These are phyloP conservation scores for Chytridium lagenaria DNA, from an alignment of 371 early-diverging fungal species.

Conservation along the genomic window DNA sequence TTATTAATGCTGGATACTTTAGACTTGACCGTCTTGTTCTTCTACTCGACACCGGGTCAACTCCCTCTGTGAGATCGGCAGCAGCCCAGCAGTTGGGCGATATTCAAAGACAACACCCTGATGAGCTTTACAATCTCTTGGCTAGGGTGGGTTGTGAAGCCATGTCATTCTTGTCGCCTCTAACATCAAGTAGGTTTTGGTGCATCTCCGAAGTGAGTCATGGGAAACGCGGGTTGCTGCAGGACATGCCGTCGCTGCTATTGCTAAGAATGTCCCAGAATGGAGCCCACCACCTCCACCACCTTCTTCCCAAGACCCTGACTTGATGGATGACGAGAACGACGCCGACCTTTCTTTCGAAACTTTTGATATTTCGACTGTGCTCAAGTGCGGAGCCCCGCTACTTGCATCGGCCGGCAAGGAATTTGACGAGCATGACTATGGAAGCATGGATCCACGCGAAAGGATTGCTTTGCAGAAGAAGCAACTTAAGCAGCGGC, in stretches of 20 bases:
- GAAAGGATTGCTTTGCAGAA: conserved; percentile 85
- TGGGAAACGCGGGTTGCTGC: conserved; percentile 98
- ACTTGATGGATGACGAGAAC: not conserved
- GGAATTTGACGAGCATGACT: conserved; percentile 88
- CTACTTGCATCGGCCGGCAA: conserved; percentile 68
- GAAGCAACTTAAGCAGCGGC: conserved; percentile 79
- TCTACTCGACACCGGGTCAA: conserved; percentile 92
- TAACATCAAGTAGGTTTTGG: conserved; percentile 65
- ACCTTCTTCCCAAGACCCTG: conserved; percentile 11
- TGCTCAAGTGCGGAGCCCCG: conserved; percentile 80
- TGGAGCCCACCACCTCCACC: conserved; percentile 69
- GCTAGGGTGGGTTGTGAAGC: conserved; percentile 80
- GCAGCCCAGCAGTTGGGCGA: conserved; percentile 96
- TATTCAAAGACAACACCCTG: conserved; percentile 92
- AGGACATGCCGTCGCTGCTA: conserved; percentile 88
- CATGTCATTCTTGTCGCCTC: conserved; percentile 11
- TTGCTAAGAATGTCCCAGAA: conserved; percentile 82
- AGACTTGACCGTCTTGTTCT: conserved; percentile 94
- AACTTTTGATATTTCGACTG: conserved; percentile 82
- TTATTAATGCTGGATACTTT: not conserved
- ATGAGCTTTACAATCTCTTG: conserved; percentile 86
- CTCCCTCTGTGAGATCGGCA: conserved; percentile 81
- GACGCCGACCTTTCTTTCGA: conserved; percentile 68
- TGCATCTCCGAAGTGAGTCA: conserved; percentile 82
- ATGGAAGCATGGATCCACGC: conserved; percentile 68